Conservation (phyloP, 441 rosid genomes). For the Lagerstroemia fauriei region DNA sequence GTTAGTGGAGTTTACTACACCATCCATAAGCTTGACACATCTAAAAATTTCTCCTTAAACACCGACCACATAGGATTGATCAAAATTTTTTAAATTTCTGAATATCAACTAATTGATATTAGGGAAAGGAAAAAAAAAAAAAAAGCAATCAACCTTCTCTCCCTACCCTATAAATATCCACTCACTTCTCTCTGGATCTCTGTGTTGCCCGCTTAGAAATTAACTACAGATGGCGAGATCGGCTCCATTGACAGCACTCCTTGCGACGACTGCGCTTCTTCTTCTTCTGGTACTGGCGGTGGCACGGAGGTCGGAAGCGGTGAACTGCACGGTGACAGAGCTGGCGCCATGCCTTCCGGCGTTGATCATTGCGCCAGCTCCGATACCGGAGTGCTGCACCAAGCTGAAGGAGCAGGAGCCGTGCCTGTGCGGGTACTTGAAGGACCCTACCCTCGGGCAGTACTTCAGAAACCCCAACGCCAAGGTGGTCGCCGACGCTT, state of each 20-base stretch:
- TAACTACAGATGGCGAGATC: no score
- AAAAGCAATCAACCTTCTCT: no score
- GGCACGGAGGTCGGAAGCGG: not conserved
- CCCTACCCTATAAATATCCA: no score
- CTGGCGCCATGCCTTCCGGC: conserved; percentile 14
- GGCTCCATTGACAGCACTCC: not conserved
- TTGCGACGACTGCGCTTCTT: not conserved
- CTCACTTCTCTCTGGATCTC: no score
- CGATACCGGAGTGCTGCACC: conserved; percentile 8
- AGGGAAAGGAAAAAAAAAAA: no score
- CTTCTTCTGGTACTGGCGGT: not conserved
- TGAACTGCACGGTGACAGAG: not conserved
- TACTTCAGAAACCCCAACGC: not conserved
- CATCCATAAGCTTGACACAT: no score
- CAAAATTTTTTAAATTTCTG: no score
- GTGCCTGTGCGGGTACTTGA: conserved; percentile 23
- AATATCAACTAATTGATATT: no score
- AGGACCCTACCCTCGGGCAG: conserved; percentile 3
- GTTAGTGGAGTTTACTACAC: no score
- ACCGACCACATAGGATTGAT: no score
- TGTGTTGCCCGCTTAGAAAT: no score
- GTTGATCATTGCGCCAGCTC: not conserved
- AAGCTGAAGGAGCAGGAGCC: conserved; percentile 24
- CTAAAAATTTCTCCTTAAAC: no score
- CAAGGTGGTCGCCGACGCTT: not conserved